Conservation (phyloP, 805 yeast genomes). For the Clavispora carvajalis region DNA sequence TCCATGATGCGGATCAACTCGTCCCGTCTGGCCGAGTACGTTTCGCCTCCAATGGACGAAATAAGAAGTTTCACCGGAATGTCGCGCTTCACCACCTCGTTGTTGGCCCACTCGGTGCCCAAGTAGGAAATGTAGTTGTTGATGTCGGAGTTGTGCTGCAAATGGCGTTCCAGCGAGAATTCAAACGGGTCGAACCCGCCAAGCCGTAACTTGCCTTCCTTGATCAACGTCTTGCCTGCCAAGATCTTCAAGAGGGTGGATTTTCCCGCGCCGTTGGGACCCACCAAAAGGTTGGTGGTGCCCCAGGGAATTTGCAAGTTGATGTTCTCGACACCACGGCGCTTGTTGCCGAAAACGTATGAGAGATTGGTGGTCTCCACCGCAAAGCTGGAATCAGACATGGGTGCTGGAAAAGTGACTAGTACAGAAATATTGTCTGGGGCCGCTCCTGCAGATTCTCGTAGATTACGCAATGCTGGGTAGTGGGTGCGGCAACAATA, state of each 20-base stretch:
- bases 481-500: no score
- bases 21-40: constrained; percentile 70
- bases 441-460: neutral
- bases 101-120: constrained; percentile 97
- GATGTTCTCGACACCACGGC: constrained; percentile 62
- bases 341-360: constrained; percentile 59
- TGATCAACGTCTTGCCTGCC: constrained; percentile 87
- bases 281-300: constrained; percentile 73
- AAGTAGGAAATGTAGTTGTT: constrained; percentile 63
- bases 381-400: constrained; percentile 28
- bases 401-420: neutral
- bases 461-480: neutral
- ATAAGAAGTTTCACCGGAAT: constrained; percentile 79
- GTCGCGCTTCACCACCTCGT: constrained; percentile 84
- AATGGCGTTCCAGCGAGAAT: constrained; percentile 47
- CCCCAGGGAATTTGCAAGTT: constrained; percentile 60
- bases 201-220: constrained; percentile 62
- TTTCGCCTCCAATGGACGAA: constrained; percentile 69
- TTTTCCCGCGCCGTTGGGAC: constrained; percentile 98
- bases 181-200: constrained; percentile 85
- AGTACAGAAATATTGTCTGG: no score
- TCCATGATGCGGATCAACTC: constrained; percentile 71
- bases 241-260: constrained; percentile 78
- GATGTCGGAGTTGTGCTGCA: constrained; percentile 38
- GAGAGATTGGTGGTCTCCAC: constrained; percentile 60